These are phyloP conservation scores for Geotrichum fermentans DNA, from an alignment of 1,139 yeast genomes.

Conservation along the genomic window DNA sequence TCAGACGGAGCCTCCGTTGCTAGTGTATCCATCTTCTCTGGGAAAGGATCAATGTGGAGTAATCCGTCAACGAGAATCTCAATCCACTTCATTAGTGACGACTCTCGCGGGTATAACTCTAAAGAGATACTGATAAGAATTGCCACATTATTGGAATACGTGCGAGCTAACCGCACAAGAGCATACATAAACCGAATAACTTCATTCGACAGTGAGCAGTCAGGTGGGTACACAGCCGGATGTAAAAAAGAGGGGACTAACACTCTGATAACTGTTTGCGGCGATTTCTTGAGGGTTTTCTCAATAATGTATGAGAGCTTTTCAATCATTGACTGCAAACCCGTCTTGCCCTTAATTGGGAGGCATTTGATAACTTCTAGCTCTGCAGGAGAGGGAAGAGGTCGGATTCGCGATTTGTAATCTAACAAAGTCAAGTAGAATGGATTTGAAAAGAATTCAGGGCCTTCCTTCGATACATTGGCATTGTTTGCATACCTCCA, in stretches of 20 bases:
- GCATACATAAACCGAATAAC: slow-evolving; percentile 61
- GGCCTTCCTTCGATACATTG: neutral
- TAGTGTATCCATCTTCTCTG: slow-evolving; percentile 54
- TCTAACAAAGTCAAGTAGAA: slow-evolving; percentile 40
- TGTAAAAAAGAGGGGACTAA: slow-evolving; percentile 72
- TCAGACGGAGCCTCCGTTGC: slow-evolving; percentile 49
- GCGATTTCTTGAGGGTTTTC: slow-evolving; percentile 8
- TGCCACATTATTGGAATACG: slow-evolving; percentile 46
- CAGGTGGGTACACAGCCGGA: slow-evolving; percentile 69
- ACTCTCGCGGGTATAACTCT: slow-evolving; percentile 59
- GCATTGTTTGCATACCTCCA: slow-evolving; percentile 46
- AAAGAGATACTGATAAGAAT: slow-evolving; percentile 56
- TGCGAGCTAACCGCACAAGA: slow-evolving; percentile 52
- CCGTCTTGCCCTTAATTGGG: neutral
- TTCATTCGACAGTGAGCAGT: slow-evolving; percentile 45
- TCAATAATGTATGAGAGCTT: slow-evolving; percentile 5
- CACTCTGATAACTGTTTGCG: slow-evolving; percentile 51
- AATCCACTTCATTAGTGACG: slow-evolving; percentile 47
- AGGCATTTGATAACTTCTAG: slow-evolving; percentile 33
- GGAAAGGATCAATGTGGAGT: slow-evolving; percentile 75
- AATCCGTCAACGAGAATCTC: slow-evolving; percentile 67
- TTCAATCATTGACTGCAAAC: slow-evolving; percentile 7
- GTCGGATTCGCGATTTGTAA: slow-evolving; percentile 61
- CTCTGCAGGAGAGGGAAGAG: slow-evolving; percentile 62
- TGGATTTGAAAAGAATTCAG: slow-evolving; percentile 13